These are phyloP conservation scores for Yamadazyma epiphylla DNA, from an alignment of 1,139 yeast genomes.

Conservation along the genomic window DNA sequence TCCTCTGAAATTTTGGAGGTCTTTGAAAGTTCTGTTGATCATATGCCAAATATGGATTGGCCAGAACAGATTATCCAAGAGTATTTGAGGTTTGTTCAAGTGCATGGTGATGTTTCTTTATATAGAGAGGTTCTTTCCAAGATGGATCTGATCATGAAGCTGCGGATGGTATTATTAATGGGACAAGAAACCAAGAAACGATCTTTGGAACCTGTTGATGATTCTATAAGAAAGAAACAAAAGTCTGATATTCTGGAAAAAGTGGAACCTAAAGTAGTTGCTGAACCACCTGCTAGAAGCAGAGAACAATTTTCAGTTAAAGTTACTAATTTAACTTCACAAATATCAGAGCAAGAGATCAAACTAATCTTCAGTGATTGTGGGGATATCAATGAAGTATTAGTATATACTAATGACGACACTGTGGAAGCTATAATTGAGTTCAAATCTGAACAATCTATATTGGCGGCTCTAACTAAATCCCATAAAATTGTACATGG, in stretches of 20 bases:
- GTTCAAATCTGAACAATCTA: slow-evolving; percentile 46
- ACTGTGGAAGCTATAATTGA: slow-evolving; percentile 47
- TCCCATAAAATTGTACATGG: slow-evolving; percentile 47
- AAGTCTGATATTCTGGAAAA: background rate
- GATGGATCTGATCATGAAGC: too few relatives aligned
- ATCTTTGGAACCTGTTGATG: background rate
- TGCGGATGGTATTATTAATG: too few relatives aligned
- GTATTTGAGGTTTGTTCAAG: slow-evolving; percentile 36
- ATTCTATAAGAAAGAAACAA: background rate
- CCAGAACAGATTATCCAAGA: slow-evolving; percentile 51
- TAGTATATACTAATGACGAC: slow-evolving; percentile 19
- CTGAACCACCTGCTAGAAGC: slow-evolving; percentile 30
- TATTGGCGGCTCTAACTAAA: slow-evolving; percentile 59
- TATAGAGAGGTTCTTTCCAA: slow-evolving; percentile 10
- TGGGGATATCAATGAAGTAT: slow-evolving; percentile 43
- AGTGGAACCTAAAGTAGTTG: background rate
- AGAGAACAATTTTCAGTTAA: slow-evolving; percentile 56
- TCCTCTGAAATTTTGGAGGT: slow-evolving; percentile 17
- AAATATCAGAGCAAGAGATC: slow-evolving; percentile 30
- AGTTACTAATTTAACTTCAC: slow-evolving; percentile 35
- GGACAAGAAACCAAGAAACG: slow-evolving; percentile 1
- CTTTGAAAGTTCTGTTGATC: slow-evolving; percentile 28
- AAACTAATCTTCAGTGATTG: slow-evolving; percentile 53
- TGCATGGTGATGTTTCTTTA: slow-evolving; percentile 25
- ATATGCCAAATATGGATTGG: slow-evolving; percentile 36